phyloP scores from a whole-genome alignment of 192 early-diverging fungal genomes.

The Piromyces finnis region DNA sequence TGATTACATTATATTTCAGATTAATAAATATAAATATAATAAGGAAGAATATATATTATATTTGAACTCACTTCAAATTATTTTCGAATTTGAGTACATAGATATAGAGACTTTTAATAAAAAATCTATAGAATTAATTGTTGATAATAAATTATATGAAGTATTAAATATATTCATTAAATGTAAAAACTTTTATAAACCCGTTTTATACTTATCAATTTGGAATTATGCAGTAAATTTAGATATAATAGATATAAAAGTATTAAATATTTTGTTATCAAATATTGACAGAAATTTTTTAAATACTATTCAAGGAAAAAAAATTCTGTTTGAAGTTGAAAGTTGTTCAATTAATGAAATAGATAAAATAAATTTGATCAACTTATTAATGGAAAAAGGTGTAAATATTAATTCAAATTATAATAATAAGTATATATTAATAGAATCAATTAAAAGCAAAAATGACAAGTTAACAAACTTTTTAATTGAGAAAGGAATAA shows the following conservation, averaged over 20 bases:
- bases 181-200: not conserved
- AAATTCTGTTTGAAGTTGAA: not conserved
- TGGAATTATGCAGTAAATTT: not conserved
- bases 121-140: not conserved
- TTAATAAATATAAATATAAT: not conserved
- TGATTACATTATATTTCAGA: not conserved
- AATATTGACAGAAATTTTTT: not conserved
- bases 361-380: not conserved
- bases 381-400: not conserved
- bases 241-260: no score
- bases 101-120: not conserved
- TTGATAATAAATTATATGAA: not conserved
- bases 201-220: not conserved
- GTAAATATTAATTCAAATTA: not conserved
- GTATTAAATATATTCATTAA: not conserved
- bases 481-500: not conserved
- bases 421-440: not conserved
- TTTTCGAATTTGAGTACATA: not conserved
- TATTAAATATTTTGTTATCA: no score
- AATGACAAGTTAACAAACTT: not conserved
- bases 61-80: not conserved
- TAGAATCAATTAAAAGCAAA: not conserved
- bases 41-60: no score
- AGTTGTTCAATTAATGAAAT: not conserved
- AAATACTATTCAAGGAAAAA: not conserved